These are phyloP conservation scores for Populus pruinosa DNA, from an alignment of 345 rosid species.

Conservation along the genomic window DNA sequence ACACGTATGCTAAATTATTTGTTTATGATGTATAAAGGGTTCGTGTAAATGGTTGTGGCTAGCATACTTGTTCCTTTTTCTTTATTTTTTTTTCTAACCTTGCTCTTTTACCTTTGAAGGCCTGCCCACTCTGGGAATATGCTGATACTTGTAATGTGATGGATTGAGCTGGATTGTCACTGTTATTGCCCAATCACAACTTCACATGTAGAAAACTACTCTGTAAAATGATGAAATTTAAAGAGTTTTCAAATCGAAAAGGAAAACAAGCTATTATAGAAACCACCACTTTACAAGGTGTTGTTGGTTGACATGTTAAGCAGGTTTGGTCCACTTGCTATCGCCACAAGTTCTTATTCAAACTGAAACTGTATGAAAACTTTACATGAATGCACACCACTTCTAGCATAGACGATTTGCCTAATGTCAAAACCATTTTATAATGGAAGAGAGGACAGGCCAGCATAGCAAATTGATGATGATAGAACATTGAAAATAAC, in stretches of 20 bases:
- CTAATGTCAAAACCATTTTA: neutral
- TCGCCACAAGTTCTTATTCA: neutral
- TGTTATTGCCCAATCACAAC: neutral
- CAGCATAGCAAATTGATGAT: neutral
- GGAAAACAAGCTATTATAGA: neutral
- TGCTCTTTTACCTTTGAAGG: neutral
- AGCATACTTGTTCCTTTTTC: neutral
- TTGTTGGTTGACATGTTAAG: neutral
- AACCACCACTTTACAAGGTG: neutral
- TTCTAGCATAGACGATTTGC: neutral
- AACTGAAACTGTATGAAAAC: neutral
- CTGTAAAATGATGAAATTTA: neutral
- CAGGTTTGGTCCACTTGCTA: neutral
- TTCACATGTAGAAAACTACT: neutral
- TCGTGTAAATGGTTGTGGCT: neutral
- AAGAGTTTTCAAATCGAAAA: neutral
- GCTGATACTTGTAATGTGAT: neutral
- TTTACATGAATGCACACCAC: neutral
- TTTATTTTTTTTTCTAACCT: neutral
- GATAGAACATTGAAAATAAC: neutral
- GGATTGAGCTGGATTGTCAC: neutral
- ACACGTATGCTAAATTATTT: neutral
- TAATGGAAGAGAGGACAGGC: neutral
- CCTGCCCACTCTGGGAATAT: neutral
- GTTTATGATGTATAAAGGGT: neutral